phyloP scores from a whole-genome alignment of 257 asterid genomes.

The Thymus mandschuricus region DNA sequence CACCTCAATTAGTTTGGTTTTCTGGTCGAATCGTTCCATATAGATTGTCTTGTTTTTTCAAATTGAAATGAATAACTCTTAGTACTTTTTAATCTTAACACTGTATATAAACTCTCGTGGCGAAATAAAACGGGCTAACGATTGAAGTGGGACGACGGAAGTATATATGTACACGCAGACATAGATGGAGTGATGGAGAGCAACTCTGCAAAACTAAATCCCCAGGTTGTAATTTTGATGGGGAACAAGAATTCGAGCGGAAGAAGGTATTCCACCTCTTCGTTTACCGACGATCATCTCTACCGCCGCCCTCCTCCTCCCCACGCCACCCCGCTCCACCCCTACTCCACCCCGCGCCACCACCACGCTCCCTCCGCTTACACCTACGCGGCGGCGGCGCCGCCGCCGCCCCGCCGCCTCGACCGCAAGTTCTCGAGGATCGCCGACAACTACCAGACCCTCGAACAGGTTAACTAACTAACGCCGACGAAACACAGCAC shows the following conservation, averaged over 20 bases:
- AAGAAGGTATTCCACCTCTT: conserved; percentile 37
- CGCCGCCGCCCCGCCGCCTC: conserved; percentile 9
- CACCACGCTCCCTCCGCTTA: conserved; percentile 41
- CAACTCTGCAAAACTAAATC: too few relatives aligned
- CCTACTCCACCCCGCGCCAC: conserved; percentile 40
- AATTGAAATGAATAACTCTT: too few relatives aligned
- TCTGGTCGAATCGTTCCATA: too few relatives aligned
- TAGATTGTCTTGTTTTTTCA: too few relatives aligned
- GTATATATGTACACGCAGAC: too few relatives aligned
- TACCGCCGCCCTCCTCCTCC: conserved; percentile 33
- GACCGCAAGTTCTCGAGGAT: conserved; percentile 47
- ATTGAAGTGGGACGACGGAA: too few relatives aligned
- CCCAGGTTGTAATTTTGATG: conserved; percentile 17
- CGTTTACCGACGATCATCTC: conserved; percentile 36
- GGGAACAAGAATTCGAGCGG: conserved; percentile 45
- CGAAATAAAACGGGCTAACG: too few relatives aligned
- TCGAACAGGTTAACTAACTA: conserved; percentile 44
- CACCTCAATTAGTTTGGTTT: too few relatives aligned
- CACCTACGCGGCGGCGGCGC: conserved; percentile 30
- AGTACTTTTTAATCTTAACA: too few relatives aligned
- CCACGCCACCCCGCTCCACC: conserved; percentile 40
- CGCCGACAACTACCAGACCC: conserved; percentile 48
- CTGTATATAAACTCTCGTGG: too few relatives aligned
- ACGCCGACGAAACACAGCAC: not conserved
- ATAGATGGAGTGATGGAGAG: too few relatives aligned